Percentiles rank a stretch among this genome's conserved stretches.
Conservation (phyloP, 2,329 filamentous ascomycete genomes). For the Sporothrix protearum region DNA sequence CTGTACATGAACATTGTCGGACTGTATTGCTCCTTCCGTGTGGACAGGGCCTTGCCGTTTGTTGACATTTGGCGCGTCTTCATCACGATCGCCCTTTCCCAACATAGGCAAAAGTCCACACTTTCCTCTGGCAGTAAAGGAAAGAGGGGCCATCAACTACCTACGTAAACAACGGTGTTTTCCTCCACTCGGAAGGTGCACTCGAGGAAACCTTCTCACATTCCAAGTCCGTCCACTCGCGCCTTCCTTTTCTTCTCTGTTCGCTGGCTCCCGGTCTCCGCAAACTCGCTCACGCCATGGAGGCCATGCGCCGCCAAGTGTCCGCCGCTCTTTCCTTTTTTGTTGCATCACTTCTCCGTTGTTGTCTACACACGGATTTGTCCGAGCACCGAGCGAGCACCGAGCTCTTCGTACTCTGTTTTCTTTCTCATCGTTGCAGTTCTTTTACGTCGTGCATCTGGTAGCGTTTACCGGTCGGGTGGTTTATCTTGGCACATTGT, state of each 20-base stretch:
- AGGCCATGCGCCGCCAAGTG: background rate
- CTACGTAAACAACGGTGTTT: background rate
- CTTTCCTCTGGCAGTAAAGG: background rate
- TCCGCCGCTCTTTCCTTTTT: background rate
- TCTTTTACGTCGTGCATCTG: background rate
- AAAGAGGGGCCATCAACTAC: background rate
- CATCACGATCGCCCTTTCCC: background rate
- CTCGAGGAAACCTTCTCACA: background rate
- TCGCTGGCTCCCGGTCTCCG: background rate
- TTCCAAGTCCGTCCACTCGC: background rate
- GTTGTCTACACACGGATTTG: background rate
- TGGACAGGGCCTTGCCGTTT: background rate
- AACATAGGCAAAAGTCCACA: no score
- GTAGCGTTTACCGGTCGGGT: background rate
- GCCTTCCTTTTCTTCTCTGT: background rate
- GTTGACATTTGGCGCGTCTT: background rate
- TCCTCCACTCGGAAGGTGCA: background rate
- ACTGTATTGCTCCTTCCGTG: background rate
- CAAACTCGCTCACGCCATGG: slow-evolving; percentile 21
- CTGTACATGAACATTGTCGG: background rate
- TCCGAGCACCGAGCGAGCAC: background rate
- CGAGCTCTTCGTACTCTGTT: background rate
- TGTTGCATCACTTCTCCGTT: background rate
- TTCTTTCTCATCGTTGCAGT: background rate
- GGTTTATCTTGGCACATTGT: background rate